Evolutionary conservation across 2,329 filamentous ascomycete genomes (phyloP).

Genomic region (Lasiodiplodia theobromae): DNA sequence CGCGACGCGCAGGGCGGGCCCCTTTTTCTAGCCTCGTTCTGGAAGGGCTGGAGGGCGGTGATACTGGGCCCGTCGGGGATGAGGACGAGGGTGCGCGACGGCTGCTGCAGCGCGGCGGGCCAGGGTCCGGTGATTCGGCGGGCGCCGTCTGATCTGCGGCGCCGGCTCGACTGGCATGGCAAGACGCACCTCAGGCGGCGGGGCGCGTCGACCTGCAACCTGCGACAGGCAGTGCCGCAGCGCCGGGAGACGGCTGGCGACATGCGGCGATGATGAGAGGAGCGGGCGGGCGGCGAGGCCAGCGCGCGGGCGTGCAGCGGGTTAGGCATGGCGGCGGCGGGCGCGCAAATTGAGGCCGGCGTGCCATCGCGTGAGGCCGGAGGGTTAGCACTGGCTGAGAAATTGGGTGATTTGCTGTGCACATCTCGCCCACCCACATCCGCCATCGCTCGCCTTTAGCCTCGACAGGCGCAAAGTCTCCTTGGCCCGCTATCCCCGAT

Average conservation of each 20-base stretch:
- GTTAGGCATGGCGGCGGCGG: constrained; percentile 11
- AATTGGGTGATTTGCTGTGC: constrained; percentile 27
- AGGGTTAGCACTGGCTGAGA: constrained; percentile 26
- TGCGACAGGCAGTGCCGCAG: constrained; percentile 25
- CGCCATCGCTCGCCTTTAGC: constrained; percentile 27
- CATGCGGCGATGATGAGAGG: background rate
- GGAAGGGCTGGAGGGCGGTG: constrained; percentile 45
- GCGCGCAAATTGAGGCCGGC: constrained; percentile 28
- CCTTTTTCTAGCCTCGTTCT: constrained; percentile 46
- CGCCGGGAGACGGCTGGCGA: constrained; percentile 5
- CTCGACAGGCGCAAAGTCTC: constrained; percentile 28
- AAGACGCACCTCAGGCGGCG: constrained; percentile 2
- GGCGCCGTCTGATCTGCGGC: constrained; percentile 27
- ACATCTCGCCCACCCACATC: constrained; percentile 27
- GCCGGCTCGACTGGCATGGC: constrained; percentile 23
- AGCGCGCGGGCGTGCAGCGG: constrained; percentile 3
- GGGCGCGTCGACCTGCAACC: constrained; percentile 12
- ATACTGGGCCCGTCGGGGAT: constrained; percentile 32
- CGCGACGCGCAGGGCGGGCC: constrained; percentile 37
- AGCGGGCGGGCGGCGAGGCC: background rate
- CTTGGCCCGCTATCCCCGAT: constrained; percentile 24
- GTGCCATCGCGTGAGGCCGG: constrained; percentile 27
- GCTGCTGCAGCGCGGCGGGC: constrained; percentile 29
- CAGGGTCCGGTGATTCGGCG: constrained; percentile 29
- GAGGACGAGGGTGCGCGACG: constrained; percentile 40